These are phyloP conservation scores for Rhizophagus clarus DNA, from an alignment of 192 early-diverging fungal species.

Conservation along the genomic window DNA sequence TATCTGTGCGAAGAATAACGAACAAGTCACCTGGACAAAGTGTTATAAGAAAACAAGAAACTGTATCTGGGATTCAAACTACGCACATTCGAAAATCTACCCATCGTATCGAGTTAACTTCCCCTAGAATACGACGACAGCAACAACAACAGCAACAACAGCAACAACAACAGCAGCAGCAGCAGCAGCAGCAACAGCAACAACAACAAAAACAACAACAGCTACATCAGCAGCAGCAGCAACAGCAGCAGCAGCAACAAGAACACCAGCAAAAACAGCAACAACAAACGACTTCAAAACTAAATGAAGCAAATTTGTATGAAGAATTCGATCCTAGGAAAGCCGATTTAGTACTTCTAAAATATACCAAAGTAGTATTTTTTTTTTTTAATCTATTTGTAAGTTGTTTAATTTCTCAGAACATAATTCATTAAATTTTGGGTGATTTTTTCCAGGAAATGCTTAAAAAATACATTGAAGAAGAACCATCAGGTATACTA, in stretches of 20 bases:
- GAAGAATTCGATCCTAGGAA: too few species aligned
- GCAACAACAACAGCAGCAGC: not conserved
- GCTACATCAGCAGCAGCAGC: not conserved
- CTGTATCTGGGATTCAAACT: constrained; percentile 2
- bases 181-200: not conserved
- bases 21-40: too few species aligned
- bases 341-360: too few species aligned
- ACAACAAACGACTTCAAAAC: not conserved
- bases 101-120: not conserved
- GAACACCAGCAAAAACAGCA: too few species aligned
- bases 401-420: not conserved
- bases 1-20: not conserved
- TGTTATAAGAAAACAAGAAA: constrained; percentile 1
- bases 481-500: not conserved
- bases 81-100: not conserved
- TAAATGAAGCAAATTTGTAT: too few species aligned
- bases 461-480: not conserved
- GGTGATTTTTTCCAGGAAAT: not conserved
- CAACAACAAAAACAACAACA: not conserved
- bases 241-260: not conserved
- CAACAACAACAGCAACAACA: not conserved
- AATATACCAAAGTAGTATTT: too few species aligned
- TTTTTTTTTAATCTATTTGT: too few species aligned
- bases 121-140: not conserved
- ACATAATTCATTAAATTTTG: not conserved